Percentiles rank a stretch among this genome's conserved stretches.
Evolutionary conservation across 192 early-diverging fungal species (phyloP).

Genomic region (Piromyces finnis): DNA sequence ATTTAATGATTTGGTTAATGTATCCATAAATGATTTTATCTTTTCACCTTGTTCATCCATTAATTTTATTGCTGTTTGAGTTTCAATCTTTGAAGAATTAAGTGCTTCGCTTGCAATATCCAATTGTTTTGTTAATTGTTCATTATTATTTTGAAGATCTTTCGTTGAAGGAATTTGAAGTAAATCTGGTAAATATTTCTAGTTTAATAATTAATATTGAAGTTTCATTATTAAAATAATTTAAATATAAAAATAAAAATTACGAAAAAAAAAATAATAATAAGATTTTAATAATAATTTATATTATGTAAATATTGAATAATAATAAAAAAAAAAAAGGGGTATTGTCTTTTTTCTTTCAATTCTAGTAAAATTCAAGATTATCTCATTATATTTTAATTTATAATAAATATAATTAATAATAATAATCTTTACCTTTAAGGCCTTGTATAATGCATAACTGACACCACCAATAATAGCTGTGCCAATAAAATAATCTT

Average conservation of each 20-base stretch:
- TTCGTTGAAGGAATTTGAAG: slow-evolving; percentile 45
- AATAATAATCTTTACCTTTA: slow-evolving; percentile 54
- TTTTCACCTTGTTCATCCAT: slow-evolving; percentile 50
- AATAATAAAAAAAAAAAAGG: no score
- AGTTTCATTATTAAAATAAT: no score
- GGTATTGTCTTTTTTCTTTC: no score
- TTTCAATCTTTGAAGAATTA: neutral
- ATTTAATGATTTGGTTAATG: slow-evolving; percentile 6
- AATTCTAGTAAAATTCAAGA: no score
- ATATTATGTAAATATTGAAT: no score
- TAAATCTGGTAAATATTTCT: slow-evolving; percentile 12
- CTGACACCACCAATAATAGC: slow-evolving; percentile 70
- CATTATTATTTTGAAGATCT: slow-evolving; percentile 35
- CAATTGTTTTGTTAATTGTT: neutral
- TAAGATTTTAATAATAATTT: no score
- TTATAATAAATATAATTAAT: no score
- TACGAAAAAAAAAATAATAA: no score
- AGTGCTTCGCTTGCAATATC: neutral
- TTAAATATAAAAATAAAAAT: no score
- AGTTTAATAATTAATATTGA: slow-evolving; percentile 1
- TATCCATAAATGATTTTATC: slow-evolving; percentile 22
- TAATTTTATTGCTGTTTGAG: slow-evolving; percentile 7
- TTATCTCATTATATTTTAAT: no score
- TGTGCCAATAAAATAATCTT: slow-evolving; percentile 79
- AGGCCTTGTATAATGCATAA: slow-evolving; percentile 63